Base-by-base conservation (phyloP, 2,329 filamentous ascomycete species). In the Botryotinia globosa region DNA sequence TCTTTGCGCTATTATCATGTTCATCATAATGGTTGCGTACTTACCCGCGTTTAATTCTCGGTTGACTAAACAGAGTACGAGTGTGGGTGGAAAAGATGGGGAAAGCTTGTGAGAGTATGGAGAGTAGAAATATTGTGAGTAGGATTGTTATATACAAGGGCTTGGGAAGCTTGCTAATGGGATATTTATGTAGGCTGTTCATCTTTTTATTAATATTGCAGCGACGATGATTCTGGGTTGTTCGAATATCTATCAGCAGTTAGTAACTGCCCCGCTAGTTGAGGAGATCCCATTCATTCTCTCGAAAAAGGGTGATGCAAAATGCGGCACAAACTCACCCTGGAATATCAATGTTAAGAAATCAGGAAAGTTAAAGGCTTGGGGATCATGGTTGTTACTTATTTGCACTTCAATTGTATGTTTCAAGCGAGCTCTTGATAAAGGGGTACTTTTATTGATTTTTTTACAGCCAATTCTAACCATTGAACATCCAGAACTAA, bases 181-280 rank as follows among this genome's bases (percentile, higher is more conserved):
- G 4, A 9, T 22, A 20, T 12, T 44, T 44, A 14, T 29, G 16
- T 32, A 75, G 70, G 75, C 71, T 37, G 63, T 72, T 22, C 74
- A 76, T 68, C 64, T 76, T 25, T 75, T 75, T 22, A 75, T 76
- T 32, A 77, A 76, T 56, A 76, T 77, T 56, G 75, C 73, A 7
- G 76, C 73, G 4, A 77, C 74, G 3, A 75, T 77, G 74, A 69
- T 77, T 44, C 32, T 76, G 20, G 75, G 76, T 37, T 75, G 75
- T 42, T 77, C 76, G 6, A 76, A 77, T 67, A 77, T 75, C 6
- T 77, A 77, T 74, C 75, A 77, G 37, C 75, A 76, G 54, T 59
- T 77, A 25, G 72, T 74, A n/a, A 77, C 76, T 18, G 71, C 75
- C 1, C 61, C 74, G 20, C 72, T 73, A 39, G 74, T 75, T 25